These are phyloP conservation scores for Calonectria fujianensis DNA, from an alignment of 2,329 filamentous ascomycete genomes.

Conservation along the genomic window DNA sequence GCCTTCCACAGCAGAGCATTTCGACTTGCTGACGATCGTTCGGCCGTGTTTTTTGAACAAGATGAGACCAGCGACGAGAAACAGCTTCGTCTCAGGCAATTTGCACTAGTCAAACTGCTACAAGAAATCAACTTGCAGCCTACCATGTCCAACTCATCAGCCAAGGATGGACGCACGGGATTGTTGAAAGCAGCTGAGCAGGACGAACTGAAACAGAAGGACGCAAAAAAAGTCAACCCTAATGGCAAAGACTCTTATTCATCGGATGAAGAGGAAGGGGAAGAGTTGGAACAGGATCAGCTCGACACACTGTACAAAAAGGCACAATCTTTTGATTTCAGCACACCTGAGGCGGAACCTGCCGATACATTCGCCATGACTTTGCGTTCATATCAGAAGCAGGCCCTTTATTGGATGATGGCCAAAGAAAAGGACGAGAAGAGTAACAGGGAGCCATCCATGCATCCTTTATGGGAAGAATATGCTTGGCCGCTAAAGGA, in stretches of 20 bases:
- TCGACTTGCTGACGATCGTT: constrained; percentile 80
- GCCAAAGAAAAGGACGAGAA: constrained; percentile 90
- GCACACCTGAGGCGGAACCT: constrained; percentile 90
- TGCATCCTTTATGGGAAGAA: constrained; percentile 99
- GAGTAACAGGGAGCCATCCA: constrained; percentile 83
- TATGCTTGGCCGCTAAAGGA: constrained; percentile 93
- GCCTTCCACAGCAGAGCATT: constrained; percentile 81
- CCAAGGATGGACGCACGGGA: constrained; percentile 87
- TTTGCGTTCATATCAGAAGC: constrained; percentile 94
- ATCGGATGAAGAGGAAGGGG: constrained; percentile 87
- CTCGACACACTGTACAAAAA: constrained; percentile 96
- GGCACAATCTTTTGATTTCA: constrained; percentile 96
- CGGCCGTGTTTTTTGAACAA: constrained; percentile 85
- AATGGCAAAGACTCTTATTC: constrained; percentile 62
- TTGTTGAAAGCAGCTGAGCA: constrained; percentile 91
- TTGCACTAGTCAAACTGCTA: constrained; percentile 91
- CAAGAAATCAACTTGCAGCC: constrained; percentile 91
- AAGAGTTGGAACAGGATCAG: constrained; percentile 96
- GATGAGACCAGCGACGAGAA: constrained; percentile 91
- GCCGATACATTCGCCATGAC: constrained; percentile 87
- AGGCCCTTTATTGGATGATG: constrained; percentile 97
- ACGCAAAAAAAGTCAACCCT: constrained; percentile 61
- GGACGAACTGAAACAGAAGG: constrained; percentile 84
- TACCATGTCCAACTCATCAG: constrained; percentile 82
- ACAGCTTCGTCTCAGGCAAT: constrained; percentile 86